These are phyloP conservation scores for Apiospora marii DNA, from an alignment of 2,329 filamentous ascomycete genomes.

Conservation along the genomic window DNA sequence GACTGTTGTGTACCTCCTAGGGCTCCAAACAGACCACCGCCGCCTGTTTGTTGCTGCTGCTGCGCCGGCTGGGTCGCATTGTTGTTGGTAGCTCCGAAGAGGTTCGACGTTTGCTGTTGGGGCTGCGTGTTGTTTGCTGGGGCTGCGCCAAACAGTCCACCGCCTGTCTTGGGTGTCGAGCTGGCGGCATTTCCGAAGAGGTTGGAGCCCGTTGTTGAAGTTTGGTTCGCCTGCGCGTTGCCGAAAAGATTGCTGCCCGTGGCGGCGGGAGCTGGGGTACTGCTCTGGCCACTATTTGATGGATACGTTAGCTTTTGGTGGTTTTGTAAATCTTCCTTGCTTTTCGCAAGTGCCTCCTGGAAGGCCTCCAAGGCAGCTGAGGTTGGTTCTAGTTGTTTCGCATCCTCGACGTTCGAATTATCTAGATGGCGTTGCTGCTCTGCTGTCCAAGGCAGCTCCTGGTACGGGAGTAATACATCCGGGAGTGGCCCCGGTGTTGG, in stretches of 20 bases:
- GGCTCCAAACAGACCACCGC: constrained; percentile 41
- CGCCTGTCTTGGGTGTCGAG: constrained; percentile 34
- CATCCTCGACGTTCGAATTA: neutral
- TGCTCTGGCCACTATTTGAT: constrained; percentile 20
- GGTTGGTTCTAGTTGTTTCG: neutral
- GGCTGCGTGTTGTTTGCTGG: constrained; percentile 28
- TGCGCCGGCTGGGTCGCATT: constrained; percentile 32
- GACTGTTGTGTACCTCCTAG: constrained; percentile 6
- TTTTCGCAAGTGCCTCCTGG: neutral
- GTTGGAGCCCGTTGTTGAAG: constrained; percentile 30
- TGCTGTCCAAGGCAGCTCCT: no score
- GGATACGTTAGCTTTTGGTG: constrained; percentile 26
- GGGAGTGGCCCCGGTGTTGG: no score
- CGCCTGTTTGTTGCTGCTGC: constrained; percentile 29
- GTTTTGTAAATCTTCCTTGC: no score
- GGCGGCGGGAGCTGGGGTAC: constrained; percentile 34
- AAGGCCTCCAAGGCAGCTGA: no score
- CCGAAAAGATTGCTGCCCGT: constrained; percentile 44
- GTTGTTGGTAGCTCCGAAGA: constrained; percentile 35
- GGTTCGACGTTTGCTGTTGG: constrained; percentile 33
- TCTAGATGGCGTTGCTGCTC: no score
- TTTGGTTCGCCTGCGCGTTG: constrained; percentile 32
- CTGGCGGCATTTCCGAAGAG: constrained; percentile 36
- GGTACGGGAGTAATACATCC: no score
- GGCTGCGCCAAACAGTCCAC: constrained; percentile 34